Evolutionary conservation across 2,329 filamentous ascomycete species (phyloP).

Genomic region (Aplosporella prunicola): DNA sequence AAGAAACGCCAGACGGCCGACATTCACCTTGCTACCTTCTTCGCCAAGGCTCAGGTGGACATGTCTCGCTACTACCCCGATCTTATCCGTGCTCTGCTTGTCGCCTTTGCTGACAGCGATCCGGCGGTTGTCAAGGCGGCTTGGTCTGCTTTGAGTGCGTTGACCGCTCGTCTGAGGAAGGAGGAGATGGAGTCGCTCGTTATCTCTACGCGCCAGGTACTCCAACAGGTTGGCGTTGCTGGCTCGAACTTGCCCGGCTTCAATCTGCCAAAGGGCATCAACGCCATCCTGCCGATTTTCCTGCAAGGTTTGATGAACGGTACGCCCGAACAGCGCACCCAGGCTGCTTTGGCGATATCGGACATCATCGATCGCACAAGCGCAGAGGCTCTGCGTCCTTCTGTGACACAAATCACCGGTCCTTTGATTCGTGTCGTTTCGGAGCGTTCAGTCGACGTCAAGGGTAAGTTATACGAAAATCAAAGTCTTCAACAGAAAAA

Average conservation of each 20-base stretch:
- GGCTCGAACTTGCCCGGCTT: constrained; percentile 83
- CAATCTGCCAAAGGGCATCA: constrained; percentile 88
- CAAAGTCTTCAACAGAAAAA: too few species aligned
- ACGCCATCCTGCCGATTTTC: constrained; percentile 92
- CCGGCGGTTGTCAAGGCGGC: constrained; percentile 75
- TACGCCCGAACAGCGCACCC: constrained; percentile 80
- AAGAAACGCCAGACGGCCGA: constrained; percentile 69
- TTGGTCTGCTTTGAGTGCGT: constrained; percentile 76
- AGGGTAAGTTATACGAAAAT: constrained; percentile 47
- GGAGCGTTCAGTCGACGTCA: constrained; percentile 91
- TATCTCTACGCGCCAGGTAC: constrained; percentile 70
- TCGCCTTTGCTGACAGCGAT: constrained; percentile 86
- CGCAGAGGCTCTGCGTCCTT: constrained; percentile 78
- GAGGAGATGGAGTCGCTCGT: constrained; percentile 97
- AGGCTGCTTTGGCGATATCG: constrained; percentile 85
- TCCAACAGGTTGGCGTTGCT: constrained; percentile 80
- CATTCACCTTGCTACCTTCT: constrained; percentile 76
- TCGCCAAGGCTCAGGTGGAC: constrained; percentile 68
- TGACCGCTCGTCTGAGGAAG: constrained; percentile 84
- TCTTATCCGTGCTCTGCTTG: constrained; percentile 78
- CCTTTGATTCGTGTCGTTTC: constrained; percentile 96
- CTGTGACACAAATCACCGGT: constrained; percentile 94
- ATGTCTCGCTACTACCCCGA: constrained; percentile 96
- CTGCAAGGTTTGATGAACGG: constrained; percentile 97
- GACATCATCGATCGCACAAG: constrained; percentile 92